Conservation (phyloP, 2,329 filamentous ascomycete genomes). For the Botrytis sinoallii region DNA sequence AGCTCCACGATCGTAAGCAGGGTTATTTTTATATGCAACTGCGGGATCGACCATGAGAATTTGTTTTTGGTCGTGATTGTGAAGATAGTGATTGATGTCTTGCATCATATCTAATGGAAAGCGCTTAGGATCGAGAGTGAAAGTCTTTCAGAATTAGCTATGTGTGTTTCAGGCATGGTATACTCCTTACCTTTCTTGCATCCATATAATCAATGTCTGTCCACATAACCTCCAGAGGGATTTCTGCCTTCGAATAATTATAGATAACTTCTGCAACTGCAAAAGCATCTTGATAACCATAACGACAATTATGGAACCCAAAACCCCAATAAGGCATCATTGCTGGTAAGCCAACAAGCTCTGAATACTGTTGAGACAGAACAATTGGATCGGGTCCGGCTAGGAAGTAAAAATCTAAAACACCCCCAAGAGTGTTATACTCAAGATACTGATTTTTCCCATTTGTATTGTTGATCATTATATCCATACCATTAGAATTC, state of each 20-base stretch:
- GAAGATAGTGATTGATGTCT: slow-evolving; percentile 63
- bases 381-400: slow-evolving; percentile 57
- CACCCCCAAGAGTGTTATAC: slow-evolving; percentile 75
- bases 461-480: slow-evolving; percentile 65
- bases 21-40: slow-evolving; percentile 50
- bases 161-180: neutral
- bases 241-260: slow-evolving; percentile 63
- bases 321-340: slow-evolving; percentile 66
- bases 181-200: slow-evolving; percentile 41
- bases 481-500: slow-evolving; percentile 74
- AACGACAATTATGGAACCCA: slow-evolving; percentile 62
- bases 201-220: slow-evolving; percentile 64
- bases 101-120: slow-evolving; percentile 62
- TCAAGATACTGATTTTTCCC: slow-evolving; percentile 62
- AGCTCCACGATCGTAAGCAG: slow-evolving; percentile 51
- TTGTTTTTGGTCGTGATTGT: slow-evolving; percentile 65
- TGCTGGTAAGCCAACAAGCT: slow-evolving; percentile 53
- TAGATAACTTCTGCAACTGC: slow-evolving; percentile 64
- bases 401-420: slow-evolving; percentile 70
- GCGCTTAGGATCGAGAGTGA: slow-evolving; percentile 61
- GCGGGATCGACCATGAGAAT: slow-evolving; percentile 77
- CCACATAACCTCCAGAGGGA: slow-evolving; percentile 69
- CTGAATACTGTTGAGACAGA: slow-evolving; percentile 57
- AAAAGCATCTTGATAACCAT: slow-evolving; percentile 60
- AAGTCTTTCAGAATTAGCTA: slow-evolving; percentile 42